Conservation (phyloP, 148 eudicot species). For the Silene uniflora region DNA sequence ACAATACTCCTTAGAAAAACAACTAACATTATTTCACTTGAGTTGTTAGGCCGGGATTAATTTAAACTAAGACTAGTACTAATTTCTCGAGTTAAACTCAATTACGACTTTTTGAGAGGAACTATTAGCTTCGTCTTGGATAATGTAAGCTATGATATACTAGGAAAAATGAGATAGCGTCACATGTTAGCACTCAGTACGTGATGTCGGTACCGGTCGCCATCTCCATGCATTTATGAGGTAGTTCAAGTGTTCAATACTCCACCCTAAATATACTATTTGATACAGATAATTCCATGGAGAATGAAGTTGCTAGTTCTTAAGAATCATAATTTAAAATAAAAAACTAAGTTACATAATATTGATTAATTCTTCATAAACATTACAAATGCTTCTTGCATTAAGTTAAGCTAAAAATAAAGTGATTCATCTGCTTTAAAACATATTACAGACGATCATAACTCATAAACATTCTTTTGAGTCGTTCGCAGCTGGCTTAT, state of each 20-base stretch:
- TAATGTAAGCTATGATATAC: not conserved
- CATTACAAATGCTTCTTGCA: not conserved
- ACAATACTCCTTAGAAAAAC: not conserved
- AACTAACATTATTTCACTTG: not conserved
- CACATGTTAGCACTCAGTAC: not conserved
- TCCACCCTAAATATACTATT: not conserved
- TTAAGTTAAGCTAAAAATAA: not conserved
- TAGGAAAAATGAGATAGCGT: not conserved
- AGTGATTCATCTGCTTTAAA: not conserved
- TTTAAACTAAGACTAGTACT: not conserved
- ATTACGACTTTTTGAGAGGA: too few species aligned
- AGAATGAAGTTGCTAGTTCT: not conserved
- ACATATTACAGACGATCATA: not conserved
- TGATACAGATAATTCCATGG: not conserved
- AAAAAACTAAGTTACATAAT: not conserved
- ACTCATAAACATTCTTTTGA: not conserved
- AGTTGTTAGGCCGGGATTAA: not conserved
- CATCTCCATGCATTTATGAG: not conserved
- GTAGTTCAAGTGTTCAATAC: not conserved
- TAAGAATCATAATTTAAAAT: not conserved
- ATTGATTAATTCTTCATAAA: not conserved
- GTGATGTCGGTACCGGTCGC: not conserved
- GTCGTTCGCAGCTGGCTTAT: too few species aligned
- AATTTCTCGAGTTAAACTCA: not conserved
- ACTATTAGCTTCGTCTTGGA: not conserved